Evolutionary conservation across 2,329 filamentous ascomycete species (phyloP).

Genomic region (Zymoseptoria passerinii): DNA sequence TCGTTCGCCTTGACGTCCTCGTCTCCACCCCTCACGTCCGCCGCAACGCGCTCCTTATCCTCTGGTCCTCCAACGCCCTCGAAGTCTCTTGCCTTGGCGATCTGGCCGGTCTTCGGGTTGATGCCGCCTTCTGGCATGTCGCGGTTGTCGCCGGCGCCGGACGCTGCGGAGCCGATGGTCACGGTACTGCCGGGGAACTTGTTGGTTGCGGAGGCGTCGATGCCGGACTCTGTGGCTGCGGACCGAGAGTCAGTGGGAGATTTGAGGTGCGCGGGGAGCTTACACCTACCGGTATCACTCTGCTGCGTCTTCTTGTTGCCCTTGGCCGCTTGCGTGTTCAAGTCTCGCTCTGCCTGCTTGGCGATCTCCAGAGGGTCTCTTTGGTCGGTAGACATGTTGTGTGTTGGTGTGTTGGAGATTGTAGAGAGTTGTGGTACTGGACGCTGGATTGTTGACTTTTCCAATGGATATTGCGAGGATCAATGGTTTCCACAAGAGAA

Average conservation of each 20-base stretch:
- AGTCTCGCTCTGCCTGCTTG: conserved; percentile 41
- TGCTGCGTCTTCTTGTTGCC: conserved; percentile 9
- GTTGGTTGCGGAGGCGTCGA: conserved; percentile 34
- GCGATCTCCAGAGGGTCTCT: conserved; percentile 37
- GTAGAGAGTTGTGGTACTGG: not conserved
- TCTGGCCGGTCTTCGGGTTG: conserved; percentile 33
- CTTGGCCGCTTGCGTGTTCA: conserved; percentile 37
- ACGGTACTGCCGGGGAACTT: conserved; percentile 41
- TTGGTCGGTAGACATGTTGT: not conserved
- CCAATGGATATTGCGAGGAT: not conserved
- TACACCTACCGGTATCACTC: conserved; percentile 7
- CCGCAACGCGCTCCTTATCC: conserved; percentile 33
- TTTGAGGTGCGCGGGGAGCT: not conserved
- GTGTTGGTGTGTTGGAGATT: not conserved
- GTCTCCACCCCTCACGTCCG: conserved; percentile 33
- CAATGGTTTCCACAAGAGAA: not conserved
- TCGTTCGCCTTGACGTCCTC: conserved; percentile 34
- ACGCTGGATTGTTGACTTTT: not conserved
- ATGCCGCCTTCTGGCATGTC: conserved; percentile 45
- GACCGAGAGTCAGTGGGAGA: not conserved
- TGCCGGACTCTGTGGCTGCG: conserved; percentile 40
- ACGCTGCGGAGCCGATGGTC: conserved; percentile 36
- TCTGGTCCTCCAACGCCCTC: conserved; percentile 43
- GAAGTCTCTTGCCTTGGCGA: conserved; percentile 42
- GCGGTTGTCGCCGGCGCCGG: conserved; percentile 39